phyloP scores from a whole-genome alignment of 1,139 yeast genomes.

The Arxiozyma heterogenica region DNA sequence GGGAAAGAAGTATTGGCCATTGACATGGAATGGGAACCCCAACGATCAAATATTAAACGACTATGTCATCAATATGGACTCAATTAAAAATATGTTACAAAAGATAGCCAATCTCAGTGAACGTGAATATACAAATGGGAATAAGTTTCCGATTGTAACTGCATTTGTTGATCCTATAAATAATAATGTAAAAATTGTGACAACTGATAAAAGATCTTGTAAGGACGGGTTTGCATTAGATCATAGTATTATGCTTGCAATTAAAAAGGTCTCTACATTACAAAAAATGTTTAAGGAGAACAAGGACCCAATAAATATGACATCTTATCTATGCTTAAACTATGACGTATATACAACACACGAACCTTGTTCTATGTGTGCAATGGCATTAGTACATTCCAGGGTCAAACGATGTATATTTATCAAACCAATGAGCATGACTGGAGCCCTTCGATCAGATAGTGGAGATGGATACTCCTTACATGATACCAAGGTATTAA shows the following conservation, averaged over 20 bases:
- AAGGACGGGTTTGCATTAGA: conserved; percentile 39
- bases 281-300: conserved; percentile 10
- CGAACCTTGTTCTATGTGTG: conserved; percentile 96
- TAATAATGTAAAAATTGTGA: conserved; percentile 31
- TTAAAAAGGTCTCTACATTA: conserved; percentile 46
- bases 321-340: conserved; percentile 60
- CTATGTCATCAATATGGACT: conserved; percentile 39
- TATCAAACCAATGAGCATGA: conserved; percentile 37
- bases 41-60: conserved; percentile 60
- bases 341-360: conserved; percentile 79
- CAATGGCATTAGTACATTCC: conserved; percentile 93
- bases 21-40: conserved; percentile 67
- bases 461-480: conserved; percentile 65
- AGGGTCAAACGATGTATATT: conserved; percentile 65
- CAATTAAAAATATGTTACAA: conserved; percentile 37
- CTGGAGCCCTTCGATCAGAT: conserved; percentile 49
- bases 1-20: conserved; percentile 72
- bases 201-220: conserved; percentile 33
- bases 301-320: conserved; percentile 14
- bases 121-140: conserved; percentile 7
- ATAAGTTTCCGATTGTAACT: conserved; percentile 18
- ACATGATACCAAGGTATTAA: conserved; percentile 62
- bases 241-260: conserved; percentile 71
- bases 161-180: conserved; percentile 33
- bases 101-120: conserved; percentile 29